Evolutionary conservation across 257 asterid species (phyloP).

Genomic region (Salvia rosmarinus): DNA sequence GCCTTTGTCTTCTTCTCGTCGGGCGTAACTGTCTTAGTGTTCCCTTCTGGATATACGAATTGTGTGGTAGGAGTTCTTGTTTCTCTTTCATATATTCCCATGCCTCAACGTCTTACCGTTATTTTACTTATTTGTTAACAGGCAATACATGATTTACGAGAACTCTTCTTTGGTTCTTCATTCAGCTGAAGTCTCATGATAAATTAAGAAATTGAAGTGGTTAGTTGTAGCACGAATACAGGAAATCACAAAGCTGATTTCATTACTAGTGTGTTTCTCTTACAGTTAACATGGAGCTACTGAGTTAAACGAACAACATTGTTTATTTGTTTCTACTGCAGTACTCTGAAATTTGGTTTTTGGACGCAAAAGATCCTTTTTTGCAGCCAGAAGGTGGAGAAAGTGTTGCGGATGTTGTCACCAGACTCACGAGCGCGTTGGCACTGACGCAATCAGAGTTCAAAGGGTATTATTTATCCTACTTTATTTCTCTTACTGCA

Average conservation of each 20-base stretch:
- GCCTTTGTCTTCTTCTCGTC: no score
- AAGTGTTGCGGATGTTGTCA: slow-evolving; percentile 92
- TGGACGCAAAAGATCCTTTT: slow-evolving; percentile 93
- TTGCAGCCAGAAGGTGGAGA: slow-evolving; percentile 92
- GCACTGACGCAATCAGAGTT: slow-evolving; percentile 65
- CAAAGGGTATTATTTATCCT: slow-evolving; percentile 53
- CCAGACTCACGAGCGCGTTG: slow-evolving; percentile 75
- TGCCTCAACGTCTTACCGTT: slow-evolving; percentile 28
- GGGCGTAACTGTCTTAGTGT: no score
- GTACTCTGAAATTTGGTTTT: slow-evolving; percentile 87
- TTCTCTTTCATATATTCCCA: slow-evolving; percentile 3
- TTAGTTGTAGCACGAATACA: slow-evolving; percentile 22
- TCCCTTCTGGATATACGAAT: background rate
- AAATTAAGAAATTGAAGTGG: slow-evolving; percentile 54
- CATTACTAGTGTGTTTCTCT: slow-evolving; percentile 16
- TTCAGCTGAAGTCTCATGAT: slow-evolving; percentile 81
- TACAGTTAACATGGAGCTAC: slow-evolving; percentile 21
- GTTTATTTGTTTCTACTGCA: slow-evolving; percentile 36
- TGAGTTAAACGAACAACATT: slow-evolving; percentile 17
- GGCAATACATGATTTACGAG: slow-evolving; percentile 73
- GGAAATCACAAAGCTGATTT: slow-evolving; percentile 24
- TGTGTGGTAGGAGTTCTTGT: background rate
- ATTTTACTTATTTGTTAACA: slow-evolving; percentile 35
- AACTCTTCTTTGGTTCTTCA: slow-evolving; percentile 79
- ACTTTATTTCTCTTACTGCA: background rate